phyloP scores from a whole-genome alignment of 2,329 filamentous ascomycete genomes.

The Nothopassalora personata region DNA sequence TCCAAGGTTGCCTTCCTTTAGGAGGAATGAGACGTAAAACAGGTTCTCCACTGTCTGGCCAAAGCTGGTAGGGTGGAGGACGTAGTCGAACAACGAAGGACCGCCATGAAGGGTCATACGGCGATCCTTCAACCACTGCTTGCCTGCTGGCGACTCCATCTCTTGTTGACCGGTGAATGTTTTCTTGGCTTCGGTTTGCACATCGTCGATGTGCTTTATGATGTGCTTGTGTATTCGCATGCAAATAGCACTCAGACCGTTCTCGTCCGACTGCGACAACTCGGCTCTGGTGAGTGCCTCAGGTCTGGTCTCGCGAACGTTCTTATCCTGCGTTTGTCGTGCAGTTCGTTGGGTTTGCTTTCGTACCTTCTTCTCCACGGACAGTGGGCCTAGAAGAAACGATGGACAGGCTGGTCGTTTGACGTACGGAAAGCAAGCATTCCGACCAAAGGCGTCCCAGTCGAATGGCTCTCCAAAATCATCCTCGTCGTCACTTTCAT shows the following conservation, averaged over 20 bases:
- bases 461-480: slow-evolving; percentile 73
- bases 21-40: slow-evolving; percentile 92
- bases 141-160: slow-evolving; percentile 36
- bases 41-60: slow-evolving; percentile 94
- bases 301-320: slow-evolving; percentile 65
- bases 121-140: slow-evolving; percentile 57
- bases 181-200: slow-evolving; percentile 33
- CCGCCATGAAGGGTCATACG: slow-evolving; percentile 64
- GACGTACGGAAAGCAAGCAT: slow-evolving; percentile 68
- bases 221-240: slow-evolving; percentile 65
- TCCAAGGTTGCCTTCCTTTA: slow-evolving; percentile 74
- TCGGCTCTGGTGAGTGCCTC: slow-evolving; percentile 72
- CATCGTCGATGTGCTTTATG: slow-evolving; percentile 25
- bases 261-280: slow-evolving; percentile 68
- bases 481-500: slow-evolving; percentile 48
- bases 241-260: slow-evolving; percentile 74
- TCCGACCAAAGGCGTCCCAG: slow-evolving; percentile 77
- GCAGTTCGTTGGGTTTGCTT: slow-evolving; percentile 65
- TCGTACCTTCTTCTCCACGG: slow-evolving; percentile 77
- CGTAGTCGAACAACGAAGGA: slow-evolving; percentile 77
- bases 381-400: slow-evolving; percentile 83
- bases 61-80: slow-evolving; percentile 84
- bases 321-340: slow-evolving; percentile 61
- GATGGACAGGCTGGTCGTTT: slow-evolving; percentile 70
- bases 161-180: slow-evolving; percentile 26